Conservation (phyloP, 2,329 filamentous ascomycete genomes). For the Cordyceps tenuipes region DNA sequence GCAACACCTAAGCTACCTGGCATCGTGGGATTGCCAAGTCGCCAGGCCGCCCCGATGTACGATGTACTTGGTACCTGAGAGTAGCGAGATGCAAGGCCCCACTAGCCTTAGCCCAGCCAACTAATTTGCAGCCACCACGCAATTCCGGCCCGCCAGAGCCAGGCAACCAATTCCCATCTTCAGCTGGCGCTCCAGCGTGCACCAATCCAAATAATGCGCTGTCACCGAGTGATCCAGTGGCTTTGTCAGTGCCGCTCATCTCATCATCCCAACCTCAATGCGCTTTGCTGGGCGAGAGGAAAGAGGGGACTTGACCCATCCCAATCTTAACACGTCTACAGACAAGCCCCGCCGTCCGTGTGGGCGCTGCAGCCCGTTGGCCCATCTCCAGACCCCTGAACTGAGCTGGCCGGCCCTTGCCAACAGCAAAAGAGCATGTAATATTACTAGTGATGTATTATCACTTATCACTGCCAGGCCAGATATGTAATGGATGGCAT, state of each 20-base stretch:
- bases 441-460: too few species aligned
- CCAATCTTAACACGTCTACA: neutral
- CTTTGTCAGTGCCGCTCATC: neutral
- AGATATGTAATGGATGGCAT: neutral
- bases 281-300: neutral
- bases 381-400: constrained; percentile 3
- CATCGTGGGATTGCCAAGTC: too few species aligned
- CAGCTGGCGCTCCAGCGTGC: too few species aligned
- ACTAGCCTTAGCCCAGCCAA: neutral
- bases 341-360: neutral
- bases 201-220: too few species aligned
- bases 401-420: neutral
- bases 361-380: neutral
- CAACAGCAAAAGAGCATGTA: too few species aligned
- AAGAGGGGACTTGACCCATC: neutral
- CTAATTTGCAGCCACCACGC: neutral
- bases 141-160: too few species aligned
- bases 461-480: neutral
- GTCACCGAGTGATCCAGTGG: neutral
- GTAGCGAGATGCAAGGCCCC: neutral
- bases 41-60: neutral
- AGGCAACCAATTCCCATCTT: too few species aligned
- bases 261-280: neutral
- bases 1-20: too few species aligned
- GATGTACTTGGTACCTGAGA: neutral